These are phyloP conservation scores for Lactarius vividus DNA, from an alignment of 768 basidiomycete genomes.

Conservation along the genomic window DNA sequence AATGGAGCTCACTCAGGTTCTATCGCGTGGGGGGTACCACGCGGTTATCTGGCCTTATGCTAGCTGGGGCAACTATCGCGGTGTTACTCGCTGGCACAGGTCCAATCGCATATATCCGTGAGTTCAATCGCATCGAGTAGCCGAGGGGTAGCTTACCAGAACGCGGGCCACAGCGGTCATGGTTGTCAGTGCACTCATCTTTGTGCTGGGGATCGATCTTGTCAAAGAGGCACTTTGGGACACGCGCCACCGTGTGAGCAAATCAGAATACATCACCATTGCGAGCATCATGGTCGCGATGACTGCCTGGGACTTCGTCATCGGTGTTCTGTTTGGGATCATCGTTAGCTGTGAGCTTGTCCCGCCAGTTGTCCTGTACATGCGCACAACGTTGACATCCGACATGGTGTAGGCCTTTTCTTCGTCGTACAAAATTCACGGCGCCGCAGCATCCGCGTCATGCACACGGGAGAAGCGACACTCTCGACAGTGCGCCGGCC, in stretches of 20 bases:
- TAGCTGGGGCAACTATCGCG: slow-evolving; percentile 68
- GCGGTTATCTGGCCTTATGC: slow-evolving; percentile 78
- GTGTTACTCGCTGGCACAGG: slow-evolving; percentile 82
- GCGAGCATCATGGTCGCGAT: slow-evolving; percentile 85
- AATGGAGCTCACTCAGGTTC: slow-evolving; percentile 48
- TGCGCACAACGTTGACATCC: background rate
- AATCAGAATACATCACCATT: slow-evolving; percentile 80
- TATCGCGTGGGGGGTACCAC: slow-evolving; percentile 92
- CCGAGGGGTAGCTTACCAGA: background rate
- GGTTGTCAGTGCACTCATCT: slow-evolving; percentile 89
- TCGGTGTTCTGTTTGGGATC: slow-evolving; percentile 90
- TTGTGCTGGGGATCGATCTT: slow-evolving; percentile 91
- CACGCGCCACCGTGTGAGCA: slow-evolving; percentile 84
- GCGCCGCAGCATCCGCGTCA: slow-evolving; percentile 74
- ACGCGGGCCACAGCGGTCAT: slow-evolving; percentile 63
- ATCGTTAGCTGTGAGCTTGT: slow-evolving; percentile 73
- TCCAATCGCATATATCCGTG: slow-evolving; percentile 90
- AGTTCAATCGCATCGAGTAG: slow-evolving; percentile 32
- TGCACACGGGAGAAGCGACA: slow-evolving; percentile 79
- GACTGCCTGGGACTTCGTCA: slow-evolving; percentile 93
- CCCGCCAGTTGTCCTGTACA: background rate
- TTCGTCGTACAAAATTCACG: slow-evolving; percentile 97
- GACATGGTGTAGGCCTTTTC: slow-evolving; percentile 64
- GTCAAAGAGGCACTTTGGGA: slow-evolving; percentile 97
- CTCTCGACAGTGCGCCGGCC: slow-evolving; percentile 92